Base-by-base conservation (phyloP, 352 stramenopile species). In the Hyaloperonospora arabidopsidis region DNA sequence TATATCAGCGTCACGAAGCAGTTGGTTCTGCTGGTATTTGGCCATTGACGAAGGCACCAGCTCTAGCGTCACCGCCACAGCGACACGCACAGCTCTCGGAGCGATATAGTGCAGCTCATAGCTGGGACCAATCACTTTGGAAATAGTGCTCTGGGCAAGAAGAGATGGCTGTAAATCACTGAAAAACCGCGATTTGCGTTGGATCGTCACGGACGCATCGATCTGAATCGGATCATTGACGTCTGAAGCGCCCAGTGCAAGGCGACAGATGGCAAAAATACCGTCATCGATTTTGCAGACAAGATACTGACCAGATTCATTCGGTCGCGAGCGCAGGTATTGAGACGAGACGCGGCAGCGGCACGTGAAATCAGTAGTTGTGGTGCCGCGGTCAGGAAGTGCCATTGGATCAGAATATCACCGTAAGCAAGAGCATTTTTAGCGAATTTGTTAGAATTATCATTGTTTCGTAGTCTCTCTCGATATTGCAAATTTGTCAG, bases 21-120 rank as follows among this genome's bases (percentile, higher is more conserved):
- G 43, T 34, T 55, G 43, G 36, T 7, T 29, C 3, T 45, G 41
- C 5, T 53, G 34, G 3, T 38, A n/a, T 15, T 57, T 44, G 29
- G 59, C 22, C n/a, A 58, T 54, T 11, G 54, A 35, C 22, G 40
- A 63, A 11, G 47, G 44, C 1, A 46, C 28, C 36, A 83, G 44
- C 44, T 84, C 67, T 22, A 89, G 59, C 23, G 74, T 83, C 53
- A 86, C 73, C 1, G 68, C 70, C 13, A 67, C 76, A 15, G 74
- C 79, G 10, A 57, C 41, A 15, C 65, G 61, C 44, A 89, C 63
- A 25, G 57, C 49, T 38, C 35, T 19, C 14, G 67, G 71, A 15
- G 76, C 67, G 45, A 89, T 74, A 74, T 76, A 89, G 28, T 67
- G 54, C 40, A 76, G 35, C 2, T 58, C 41, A 28, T 14, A 21